Evolutionary conservation across 1,284 basidiomycete species (phyloP).

Genomic region (Xanthoconium separans): DNA sequence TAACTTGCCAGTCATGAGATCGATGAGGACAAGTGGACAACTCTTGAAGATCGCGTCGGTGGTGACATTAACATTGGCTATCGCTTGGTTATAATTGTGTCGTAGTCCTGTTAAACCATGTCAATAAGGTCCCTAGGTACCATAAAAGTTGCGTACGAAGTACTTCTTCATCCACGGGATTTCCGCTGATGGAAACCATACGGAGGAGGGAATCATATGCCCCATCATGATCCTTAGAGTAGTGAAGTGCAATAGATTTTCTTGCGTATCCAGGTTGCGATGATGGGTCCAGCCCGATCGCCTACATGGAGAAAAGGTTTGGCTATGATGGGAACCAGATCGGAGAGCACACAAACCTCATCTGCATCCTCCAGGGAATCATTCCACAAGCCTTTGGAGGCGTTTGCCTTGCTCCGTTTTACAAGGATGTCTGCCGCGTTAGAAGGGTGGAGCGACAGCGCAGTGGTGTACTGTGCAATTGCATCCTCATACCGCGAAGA

Average conservation of each 20-base stretch:
- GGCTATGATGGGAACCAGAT: background rate
- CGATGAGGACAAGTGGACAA: slow-evolving; percentile 9
- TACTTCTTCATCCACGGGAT: background rate
- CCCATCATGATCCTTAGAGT: background rate
- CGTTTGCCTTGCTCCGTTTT: slow-evolving; percentile 3
- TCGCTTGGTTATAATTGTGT: background rate
- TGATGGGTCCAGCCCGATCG: background rate
- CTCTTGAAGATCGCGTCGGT: background rate
- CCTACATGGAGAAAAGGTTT: background rate
- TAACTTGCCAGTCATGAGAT: slow-evolving; percentile 4
- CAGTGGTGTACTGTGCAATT: slow-evolving; percentile 1
- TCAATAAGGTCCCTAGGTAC: background rate
- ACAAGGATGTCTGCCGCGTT: background rate
- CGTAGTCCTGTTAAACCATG: slow-evolving; percentile 2
- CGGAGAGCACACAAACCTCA: background rate
- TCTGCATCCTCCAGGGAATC: slow-evolving; percentile 2
- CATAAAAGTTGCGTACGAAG: background rate
- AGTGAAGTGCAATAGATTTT: background rate
- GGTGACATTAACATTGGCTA: background rate
- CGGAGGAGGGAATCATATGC: background rate
- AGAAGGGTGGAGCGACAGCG: background rate
- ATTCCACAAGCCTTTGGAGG: background rate
- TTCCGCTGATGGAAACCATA: slow-evolving; percentile 2
- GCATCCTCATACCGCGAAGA: background rate
- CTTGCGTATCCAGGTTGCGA: background rate